These are phyloP conservation scores for Chaetoceros tenuissimus DNA, from an alignment of 108 stramenopile genomes.

Conservation along the genomic window DNA sequence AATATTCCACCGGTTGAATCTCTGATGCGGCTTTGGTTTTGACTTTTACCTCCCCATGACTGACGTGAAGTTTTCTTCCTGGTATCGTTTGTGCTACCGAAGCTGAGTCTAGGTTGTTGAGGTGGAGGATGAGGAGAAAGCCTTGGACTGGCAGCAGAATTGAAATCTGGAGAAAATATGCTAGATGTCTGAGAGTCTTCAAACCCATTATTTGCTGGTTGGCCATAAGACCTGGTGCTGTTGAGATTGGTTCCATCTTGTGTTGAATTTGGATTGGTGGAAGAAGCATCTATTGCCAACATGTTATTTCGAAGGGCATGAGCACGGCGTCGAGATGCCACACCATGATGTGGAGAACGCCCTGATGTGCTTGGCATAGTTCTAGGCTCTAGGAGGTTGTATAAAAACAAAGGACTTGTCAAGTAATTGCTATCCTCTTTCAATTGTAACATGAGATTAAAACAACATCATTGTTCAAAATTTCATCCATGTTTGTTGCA, in stretches of 20 bases:
- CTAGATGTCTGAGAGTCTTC: background rate
- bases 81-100: background rate
- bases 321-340: background rate
- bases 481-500: too few relatives aligned
- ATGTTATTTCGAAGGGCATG: background rate
- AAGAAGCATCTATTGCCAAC: background rate
- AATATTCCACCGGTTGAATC: background rate
- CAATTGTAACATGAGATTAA: too few relatives aligned
- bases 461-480: too few relatives aligned
- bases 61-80: background rate
- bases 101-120: background rate
- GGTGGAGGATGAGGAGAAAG: too few relatives aligned
- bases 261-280: background rate
- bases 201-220: too few relatives aligned
- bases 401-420: too few relatives aligned
- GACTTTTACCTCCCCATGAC: background rate
- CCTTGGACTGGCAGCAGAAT: too few relatives aligned
- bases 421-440: too few relatives aligned
- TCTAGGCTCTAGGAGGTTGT: too few relatives aligned
- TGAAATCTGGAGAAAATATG: background rate
- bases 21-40: background rate
- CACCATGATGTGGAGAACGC: background rate
- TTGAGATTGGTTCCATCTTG: background rate
- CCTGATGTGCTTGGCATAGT: background rate
- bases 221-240: background rate